Conservation (phyloP, 305 asterid genomes). For the Rubia balearica region DNA sequence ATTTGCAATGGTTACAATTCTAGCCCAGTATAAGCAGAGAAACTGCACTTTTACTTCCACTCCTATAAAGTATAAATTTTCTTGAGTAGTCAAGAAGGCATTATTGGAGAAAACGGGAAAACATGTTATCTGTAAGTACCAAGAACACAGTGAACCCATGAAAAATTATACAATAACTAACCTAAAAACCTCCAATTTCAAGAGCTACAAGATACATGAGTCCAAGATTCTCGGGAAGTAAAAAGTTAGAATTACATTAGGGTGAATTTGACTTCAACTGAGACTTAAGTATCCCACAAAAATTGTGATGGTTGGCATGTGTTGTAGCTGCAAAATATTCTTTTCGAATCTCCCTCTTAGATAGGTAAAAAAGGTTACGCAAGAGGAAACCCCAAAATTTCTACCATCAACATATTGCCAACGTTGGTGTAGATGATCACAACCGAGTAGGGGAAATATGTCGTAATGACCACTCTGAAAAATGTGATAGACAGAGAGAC, state of each 20-base stretch:
- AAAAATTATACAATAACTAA: too few relatives aligned
- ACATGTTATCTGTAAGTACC: constrained; percentile 46
- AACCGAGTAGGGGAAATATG: too few relatives aligned
- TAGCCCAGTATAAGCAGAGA: constrained; percentile 33
- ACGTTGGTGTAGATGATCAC: too few relatives aligned
- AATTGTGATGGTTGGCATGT: too few relatives aligned
- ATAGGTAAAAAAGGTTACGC: not conserved
- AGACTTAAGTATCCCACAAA: not conserved
- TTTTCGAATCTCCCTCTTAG: not conserved
- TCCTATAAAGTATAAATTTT: constrained; percentile 23
- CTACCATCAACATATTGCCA: too few relatives aligned
- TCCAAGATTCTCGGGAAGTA: not conserved
- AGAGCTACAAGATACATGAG: constrained; percentile 6
- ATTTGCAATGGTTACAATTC: constrained; percentile 27
- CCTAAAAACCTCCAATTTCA: not conserved
- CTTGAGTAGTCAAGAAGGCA: constrained; percentile 34
- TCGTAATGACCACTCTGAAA: not conserved
- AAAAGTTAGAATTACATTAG: not conserved
- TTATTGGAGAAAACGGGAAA: constrained; percentile 53
- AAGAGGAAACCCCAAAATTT: too few relatives aligned
- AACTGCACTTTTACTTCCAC: constrained; percentile 22
- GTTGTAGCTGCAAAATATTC: not conserved
- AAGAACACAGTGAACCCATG: not conserved
- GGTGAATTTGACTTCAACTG: not conserved
- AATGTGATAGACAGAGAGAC: not conserved